These are phyloP conservation scores for Elsinoe perseae DNA, from an alignment of 2,329 filamentous ascomycete genomes.

Conservation along the genomic window DNA sequence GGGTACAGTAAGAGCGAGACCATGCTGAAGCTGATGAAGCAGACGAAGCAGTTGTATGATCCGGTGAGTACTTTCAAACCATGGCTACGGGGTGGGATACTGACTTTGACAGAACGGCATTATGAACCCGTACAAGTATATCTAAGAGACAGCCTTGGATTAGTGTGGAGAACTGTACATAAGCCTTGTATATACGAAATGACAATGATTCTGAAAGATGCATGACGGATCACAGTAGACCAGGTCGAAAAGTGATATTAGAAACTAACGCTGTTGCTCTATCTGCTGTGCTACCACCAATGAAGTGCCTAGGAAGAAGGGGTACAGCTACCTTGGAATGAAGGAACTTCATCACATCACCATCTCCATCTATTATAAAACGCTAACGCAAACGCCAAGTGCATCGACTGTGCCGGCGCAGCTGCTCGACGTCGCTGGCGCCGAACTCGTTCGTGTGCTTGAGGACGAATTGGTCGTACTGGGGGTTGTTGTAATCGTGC, in stretches of 20 bases:
- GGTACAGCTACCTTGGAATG: not conserved
- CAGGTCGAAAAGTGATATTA: not conserved
- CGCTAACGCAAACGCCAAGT: not conserved
- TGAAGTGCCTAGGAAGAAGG: not conserved
- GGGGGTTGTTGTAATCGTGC: too few species aligned
- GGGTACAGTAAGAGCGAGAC: slow-evolving; percentile 84
- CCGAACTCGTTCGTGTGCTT: slow-evolving; percentile 25
- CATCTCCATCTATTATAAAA: not conserved
- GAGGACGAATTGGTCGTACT: not conserved
- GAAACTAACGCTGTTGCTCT: not conserved
- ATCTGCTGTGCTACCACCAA: not conserved
- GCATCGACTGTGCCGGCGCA: not conserved
- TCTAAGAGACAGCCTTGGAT: slow-evolving; percentile 35
- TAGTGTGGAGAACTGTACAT: slow-evolving; percentile 2
- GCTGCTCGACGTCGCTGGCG: slow-evolving; percentile 19
- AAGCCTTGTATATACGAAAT: slow-evolving; percentile 4
- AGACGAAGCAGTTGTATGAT: slow-evolving; percentile 89
- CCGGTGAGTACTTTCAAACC: slow-evolving; percentile 58
- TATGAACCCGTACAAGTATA: slow-evolving; percentile 99
- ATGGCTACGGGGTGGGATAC: slow-evolving; percentile 19
- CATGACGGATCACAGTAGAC: not conserved
- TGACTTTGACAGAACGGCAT: slow-evolving; percentile 66
- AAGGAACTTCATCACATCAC: too few species aligned
- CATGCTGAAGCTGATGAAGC: slow-evolving; percentile 86
- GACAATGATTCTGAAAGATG: not conserved